Conservation (phyloP, 2,329 filamentous ascomycete genomes). For the Cordyceps cicadae region DNA sequence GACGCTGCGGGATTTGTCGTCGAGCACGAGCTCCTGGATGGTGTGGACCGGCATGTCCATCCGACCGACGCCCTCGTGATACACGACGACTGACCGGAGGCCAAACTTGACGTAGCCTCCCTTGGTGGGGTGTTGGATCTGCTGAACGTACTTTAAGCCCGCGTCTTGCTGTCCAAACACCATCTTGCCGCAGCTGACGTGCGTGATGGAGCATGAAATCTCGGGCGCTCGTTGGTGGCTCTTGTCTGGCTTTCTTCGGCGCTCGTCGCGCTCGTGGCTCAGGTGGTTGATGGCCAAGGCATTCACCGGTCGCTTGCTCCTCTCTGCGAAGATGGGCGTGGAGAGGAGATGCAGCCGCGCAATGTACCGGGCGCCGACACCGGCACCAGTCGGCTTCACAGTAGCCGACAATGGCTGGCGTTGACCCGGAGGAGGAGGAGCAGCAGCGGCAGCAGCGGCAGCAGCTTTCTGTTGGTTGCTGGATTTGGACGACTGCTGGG, state of each 20-base stretch:
- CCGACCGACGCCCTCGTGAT: constrained; percentile 15
- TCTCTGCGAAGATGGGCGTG: constrained; percentile 19
- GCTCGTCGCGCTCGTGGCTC: constrained; percentile 15
- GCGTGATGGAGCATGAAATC: background rate
- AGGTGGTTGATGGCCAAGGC: constrained; percentile 20
- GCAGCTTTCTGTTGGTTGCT: too few species aligned
- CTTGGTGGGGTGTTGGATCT: constrained; percentile 24
- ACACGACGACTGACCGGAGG: constrained; percentile 33
- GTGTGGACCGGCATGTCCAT: constrained; percentile 20
- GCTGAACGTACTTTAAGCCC: constrained; percentile 36
- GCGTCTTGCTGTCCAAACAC: constrained; percentile 21
- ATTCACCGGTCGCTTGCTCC: constrained; percentile 26
- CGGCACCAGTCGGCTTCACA: background rate
- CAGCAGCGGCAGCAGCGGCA: too few species aligned
- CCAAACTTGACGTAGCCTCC: constrained; percentile 33
- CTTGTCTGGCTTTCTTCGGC: background rate
- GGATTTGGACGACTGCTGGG: background rate
- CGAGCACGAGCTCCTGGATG: constrained; percentile 37
- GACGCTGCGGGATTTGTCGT: constrained; percentile 27
- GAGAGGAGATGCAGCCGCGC: constrained; percentile 25
- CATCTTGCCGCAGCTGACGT: constrained; percentile 36
- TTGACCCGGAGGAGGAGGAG: too few species aligned
- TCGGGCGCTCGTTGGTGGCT: background rate
- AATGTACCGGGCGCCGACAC: constrained; percentile 9
- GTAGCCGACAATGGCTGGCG: too few species aligned